Conservation (phyloP, 371 early-diverging fungal species). For the Rhizopus microsporus region DNA sequence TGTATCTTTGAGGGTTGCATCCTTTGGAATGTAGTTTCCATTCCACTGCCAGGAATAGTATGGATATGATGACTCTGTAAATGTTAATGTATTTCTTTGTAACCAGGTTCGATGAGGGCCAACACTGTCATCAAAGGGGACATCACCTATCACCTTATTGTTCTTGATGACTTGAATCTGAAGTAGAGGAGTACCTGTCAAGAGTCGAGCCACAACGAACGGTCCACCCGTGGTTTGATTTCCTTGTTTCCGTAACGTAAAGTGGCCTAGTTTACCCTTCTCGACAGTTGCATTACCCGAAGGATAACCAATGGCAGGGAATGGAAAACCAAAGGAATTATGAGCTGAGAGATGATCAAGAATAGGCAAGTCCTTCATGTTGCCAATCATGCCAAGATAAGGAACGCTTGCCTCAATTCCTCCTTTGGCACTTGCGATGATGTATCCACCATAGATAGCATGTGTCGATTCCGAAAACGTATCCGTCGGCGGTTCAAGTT, state of each 20-base stretch:
- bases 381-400: conserved; percentile 35
- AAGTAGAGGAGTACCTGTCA: conserved; percentile 26
- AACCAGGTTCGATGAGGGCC: conserved; percentile 14
- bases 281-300: conserved; percentile 9
- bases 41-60: conserved; percentile 30
- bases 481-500: conserved; percentile 39
- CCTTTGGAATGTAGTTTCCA: conserved; percentile 24
- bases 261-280: conserved; percentile 4
- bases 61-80: conserved; percentile 14
- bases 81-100: conserved; percentile 20
- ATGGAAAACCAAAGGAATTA: conserved; percentile 8
- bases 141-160: conserved; percentile 20
- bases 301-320: conserved; percentile 27
- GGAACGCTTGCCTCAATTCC: conserved; percentile 16
- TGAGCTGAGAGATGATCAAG: conserved; percentile 18
- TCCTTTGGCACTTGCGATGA: conserved; percentile 1
- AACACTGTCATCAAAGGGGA: conserved; percentile 15
- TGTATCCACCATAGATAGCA: conserved; percentile 33
- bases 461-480: conserved; percentile 7
- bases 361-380: conserved; percentile 26
- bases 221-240: conserved; percentile 1
- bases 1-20: conserved; percentile 13
- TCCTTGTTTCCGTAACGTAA: conserved; percentile 6
- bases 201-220: conserved; percentile 21
- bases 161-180: conserved; percentile 22